A percentile compares a stretch with the other conserved stretches of the same genome.
Conservation (phyloP, 2,329 filamentous ascomycete genomes). For the Xylaria hypoxylon region DNA sequence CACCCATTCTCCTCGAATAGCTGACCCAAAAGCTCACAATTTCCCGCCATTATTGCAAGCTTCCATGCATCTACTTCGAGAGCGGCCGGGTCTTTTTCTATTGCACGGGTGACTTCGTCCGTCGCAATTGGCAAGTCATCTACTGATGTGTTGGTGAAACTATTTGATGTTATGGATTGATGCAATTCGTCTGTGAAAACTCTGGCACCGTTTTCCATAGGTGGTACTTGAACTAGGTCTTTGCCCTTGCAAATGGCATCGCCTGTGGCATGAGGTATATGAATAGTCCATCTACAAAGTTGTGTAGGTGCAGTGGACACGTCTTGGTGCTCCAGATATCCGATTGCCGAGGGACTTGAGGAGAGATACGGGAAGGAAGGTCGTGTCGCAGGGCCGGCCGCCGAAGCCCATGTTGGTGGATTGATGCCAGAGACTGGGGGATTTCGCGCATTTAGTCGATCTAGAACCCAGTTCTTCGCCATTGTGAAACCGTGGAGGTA, state of each 20-base stretch:
- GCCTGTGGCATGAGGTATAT: neutral
- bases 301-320: neutral
- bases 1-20: neutral
- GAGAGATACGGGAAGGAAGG: neutral
- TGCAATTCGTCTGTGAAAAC: neutral
- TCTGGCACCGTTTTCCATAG: no score
- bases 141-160: constrained; percentile 11
- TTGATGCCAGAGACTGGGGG: no score
- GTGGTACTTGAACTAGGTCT: neutral
- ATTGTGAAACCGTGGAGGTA: constrained; percentile 1
- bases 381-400: neutral
- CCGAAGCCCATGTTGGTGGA: no score
- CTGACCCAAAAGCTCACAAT: neutral
- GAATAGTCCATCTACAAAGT: constrained; percentile 16
- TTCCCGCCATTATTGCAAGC: constrained; percentile 45
- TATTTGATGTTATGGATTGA: neutral
- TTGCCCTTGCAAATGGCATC: no score
- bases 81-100: constrained; percentile 27
- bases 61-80: constrained; percentile 32
- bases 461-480: constrained; percentile 2
- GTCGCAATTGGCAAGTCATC: constrained; percentile 35
- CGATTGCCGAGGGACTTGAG: neutral
- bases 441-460: neutral
- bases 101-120: constrained; percentile 14
- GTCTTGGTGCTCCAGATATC: neutral